A percentile compares a stretch with the other conserved stretches of the same genome.
phyloP scores from a whole-genome alignment of 169 alveolate genomes.

The Besnoitia besnoiti region DNA sequence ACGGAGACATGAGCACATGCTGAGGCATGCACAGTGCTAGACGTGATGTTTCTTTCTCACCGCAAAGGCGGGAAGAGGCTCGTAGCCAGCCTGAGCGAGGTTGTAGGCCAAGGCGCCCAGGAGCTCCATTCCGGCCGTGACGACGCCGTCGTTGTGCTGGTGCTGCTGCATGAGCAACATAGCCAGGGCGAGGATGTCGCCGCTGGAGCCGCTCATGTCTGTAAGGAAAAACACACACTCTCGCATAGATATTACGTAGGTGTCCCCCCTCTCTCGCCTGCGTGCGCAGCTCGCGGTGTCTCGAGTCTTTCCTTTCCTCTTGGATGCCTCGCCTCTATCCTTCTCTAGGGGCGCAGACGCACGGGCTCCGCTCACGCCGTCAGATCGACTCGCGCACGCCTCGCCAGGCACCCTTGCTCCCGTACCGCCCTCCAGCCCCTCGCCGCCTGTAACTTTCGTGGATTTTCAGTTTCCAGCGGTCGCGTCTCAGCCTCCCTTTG shows the following conservation, averaged over 20 bases:
- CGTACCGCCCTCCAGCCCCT: background rate
- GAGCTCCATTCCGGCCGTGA: conserved; percentile 60
- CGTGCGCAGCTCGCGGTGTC: too few relatives aligned
- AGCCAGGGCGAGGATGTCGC: conserved; percentile 62
- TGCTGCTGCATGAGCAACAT: conserved; percentile 68
- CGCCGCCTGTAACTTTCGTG: background rate
- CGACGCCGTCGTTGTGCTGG: conserved; percentile 64
- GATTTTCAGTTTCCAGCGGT: background rate
- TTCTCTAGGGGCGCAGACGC: too few relatives aligned
- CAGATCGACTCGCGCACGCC: too few relatives aligned
- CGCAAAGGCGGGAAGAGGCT: conserved; percentile 44
- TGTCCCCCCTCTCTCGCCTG: too few relatives aligned
- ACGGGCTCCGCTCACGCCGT: too few relatives aligned
- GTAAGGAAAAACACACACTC: background rate
- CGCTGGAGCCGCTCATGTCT: conserved; percentile 66
- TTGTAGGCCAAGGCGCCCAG: conserved; percentile 64
- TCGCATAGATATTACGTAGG: background rate
- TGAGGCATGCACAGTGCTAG: background rate
- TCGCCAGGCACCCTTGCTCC: background rate
- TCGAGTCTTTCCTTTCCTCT: background rate
- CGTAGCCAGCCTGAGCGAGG: conserved; percentile 58
- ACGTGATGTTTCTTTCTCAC: background rate
- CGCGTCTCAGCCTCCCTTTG: background rate
- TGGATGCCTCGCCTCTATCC: too few relatives aligned
- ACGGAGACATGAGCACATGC: background rate